Evolutionary conservation across 805 yeast genomes (phyloP).

Genomic region (Blastobotrys chiropterorum): DNA sequence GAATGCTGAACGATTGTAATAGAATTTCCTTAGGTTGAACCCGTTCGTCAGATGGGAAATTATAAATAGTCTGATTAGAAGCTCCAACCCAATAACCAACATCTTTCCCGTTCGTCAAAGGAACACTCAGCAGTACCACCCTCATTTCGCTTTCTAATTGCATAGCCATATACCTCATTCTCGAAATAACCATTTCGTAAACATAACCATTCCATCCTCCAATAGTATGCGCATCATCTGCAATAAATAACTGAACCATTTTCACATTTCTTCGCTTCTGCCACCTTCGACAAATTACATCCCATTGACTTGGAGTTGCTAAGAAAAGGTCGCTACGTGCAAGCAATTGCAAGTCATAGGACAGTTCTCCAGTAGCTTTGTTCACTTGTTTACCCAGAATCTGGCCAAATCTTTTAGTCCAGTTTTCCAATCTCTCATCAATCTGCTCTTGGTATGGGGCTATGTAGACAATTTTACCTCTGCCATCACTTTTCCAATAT

Average conservation of each 20-base stretch:
- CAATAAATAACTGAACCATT: constrained; percentile 58
- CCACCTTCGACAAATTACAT: constrained; percentile 73
- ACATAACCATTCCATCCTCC: constrained; percentile 54
- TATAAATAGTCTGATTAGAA: constrained; percentile 50
- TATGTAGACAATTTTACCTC: constrained; percentile 59
- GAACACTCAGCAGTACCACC: constrained; percentile 61
- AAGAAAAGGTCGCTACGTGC: constrained; percentile 60
- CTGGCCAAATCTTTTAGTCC: constrained; percentile 46
- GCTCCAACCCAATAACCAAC: constrained; percentile 86
- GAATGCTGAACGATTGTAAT: constrained; percentile 39
- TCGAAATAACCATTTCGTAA: constrained; percentile 65
- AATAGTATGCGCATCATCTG: constrained; percentile 66
- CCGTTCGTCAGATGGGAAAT: constrained; percentile 62
- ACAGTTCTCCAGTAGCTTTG: constrained; percentile 52
- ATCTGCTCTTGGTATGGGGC: constrained; percentile 54
- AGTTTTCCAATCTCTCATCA: constrained; percentile 40
- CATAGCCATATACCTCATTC: constrained; percentile 63
- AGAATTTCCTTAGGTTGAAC: constrained; percentile 51
- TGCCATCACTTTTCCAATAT: constrained; percentile 47
- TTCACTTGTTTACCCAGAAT: constrained; percentile 29
- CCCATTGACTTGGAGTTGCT: constrained; percentile 77
- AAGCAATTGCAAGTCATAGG: constrained; percentile 48
- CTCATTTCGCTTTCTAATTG: constrained; percentile 47
- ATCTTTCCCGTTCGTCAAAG: constrained; percentile 70
- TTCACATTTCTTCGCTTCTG: constrained; percentile 64